Conservation (phyloP, 2,329 filamentous ascomycete species). For the Diaporthe sp. region DNA sequence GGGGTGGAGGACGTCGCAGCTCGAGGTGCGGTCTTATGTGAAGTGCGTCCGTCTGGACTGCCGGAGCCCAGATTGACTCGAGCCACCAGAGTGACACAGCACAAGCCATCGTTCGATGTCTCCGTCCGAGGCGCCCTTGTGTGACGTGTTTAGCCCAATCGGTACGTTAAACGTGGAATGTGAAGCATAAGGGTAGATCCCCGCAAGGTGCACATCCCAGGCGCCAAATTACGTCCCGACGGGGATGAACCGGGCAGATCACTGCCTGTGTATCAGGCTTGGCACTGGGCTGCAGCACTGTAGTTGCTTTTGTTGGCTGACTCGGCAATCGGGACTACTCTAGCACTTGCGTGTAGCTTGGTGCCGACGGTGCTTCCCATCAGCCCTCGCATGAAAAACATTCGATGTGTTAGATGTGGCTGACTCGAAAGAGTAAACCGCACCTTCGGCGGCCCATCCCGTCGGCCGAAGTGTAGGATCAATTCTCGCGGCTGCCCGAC, state of each 20-base stretch:
- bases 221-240: conserved; percentile 12
- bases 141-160: conserved; percentile 38
- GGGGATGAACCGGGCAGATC: conserved; percentile 20
- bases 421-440: conserved; percentile 21
- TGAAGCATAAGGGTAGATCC: conserved; percentile 22
- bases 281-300: conserved; percentile 11
- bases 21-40: conserved; percentile 35
- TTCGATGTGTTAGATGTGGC: conserved; percentile 37
- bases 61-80: conserved; percentile 31
- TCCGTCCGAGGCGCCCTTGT: conserved; percentile 32
- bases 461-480: neutral
- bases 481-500: conserved; percentile 10
- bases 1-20: conserved; percentile 13
- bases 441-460: conserved; percentile 29
- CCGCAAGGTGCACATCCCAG: conserved; percentile 11
- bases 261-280: conserved; percentile 21
- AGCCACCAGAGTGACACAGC: conserved; percentile 26
- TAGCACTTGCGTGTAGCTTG: conserved; percentile 6
- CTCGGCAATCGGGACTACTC: conserved; percentile 26
- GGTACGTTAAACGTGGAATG: conserved; percentile 27
- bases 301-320: conserved; percentile 34
- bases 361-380: conserved; percentile 14
- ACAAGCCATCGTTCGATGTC: conserved; percentile 38
- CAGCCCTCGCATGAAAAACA: conserved; percentile 31
- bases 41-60: conserved; percentile 16